phyloP scores from a whole-genome alignment of 2,329 filamentous ascomycete species.

The Epichloe hybrida region DNA sequence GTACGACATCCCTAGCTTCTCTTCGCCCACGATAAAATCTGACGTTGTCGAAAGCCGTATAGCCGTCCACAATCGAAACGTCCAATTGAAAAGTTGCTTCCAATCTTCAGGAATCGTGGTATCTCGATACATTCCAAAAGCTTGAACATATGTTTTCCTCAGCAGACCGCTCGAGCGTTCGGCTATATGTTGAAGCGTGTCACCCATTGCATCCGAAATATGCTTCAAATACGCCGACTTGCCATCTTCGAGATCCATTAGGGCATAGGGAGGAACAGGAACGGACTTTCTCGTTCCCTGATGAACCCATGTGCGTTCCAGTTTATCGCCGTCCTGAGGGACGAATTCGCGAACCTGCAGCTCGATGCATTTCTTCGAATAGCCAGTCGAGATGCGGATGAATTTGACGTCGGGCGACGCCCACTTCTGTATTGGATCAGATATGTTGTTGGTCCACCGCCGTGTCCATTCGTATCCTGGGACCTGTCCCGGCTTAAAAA shows the following conservation, averaged over 20 bases:
- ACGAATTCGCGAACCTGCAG: conserved; percentile 41
- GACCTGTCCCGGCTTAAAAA: conserved; percentile 46
- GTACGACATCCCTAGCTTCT: conserved; percentile 42
- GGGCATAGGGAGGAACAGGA: conserved; percentile 39
- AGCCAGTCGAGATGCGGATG: conserved; percentile 41
- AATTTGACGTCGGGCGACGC: conserved; percentile 34
- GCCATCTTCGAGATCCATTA: conserved; percentile 39
- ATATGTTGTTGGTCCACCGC: conserved; percentile 41
- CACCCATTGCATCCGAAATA: conserved; percentile 32
- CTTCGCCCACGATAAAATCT: conserved; percentile 42
- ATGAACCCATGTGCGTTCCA: conserved; percentile 39
- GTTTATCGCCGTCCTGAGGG: conserved; percentile 40
- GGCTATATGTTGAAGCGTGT: conserved; percentile 31
- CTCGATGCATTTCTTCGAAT: conserved; percentile 32
- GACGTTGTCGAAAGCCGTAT: conserved; percentile 48
- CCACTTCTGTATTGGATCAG: conserved; percentile 44
- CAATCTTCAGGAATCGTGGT: conserved; percentile 24
- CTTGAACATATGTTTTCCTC: conserved; percentile 34
- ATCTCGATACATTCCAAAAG: conserved; percentile 24
- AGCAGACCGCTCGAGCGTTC: conserved; percentile 25
- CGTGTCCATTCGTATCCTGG: conserved; percentile 45
- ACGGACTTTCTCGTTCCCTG: conserved; percentile 34
- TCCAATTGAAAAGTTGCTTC: conserved; percentile 31
- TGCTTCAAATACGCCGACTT: conserved; percentile 34
- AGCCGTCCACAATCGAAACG: conserved; percentile 45